A percentile compares a stretch with the other conserved stretches of the same genome.
Conservation (phyloP, 352 stramenopile genomes). For the Thalassiosira mediterranea region DNA sequence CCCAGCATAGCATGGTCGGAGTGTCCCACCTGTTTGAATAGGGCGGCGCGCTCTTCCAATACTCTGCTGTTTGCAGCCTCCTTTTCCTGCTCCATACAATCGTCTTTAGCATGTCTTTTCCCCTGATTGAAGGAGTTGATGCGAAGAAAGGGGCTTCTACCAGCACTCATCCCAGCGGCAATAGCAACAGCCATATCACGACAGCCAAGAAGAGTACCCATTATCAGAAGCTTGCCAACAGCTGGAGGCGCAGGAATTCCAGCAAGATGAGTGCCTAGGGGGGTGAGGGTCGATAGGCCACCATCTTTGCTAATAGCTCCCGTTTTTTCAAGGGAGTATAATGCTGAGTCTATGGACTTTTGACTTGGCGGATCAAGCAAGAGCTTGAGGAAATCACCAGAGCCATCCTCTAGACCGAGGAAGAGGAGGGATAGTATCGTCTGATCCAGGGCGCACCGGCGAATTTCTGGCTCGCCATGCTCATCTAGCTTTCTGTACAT, state of each 20-base stretch:
- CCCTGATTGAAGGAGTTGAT: slow-evolving; percentile 44
- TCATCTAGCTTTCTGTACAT: slow-evolving; percentile 61
- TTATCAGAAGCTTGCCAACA: slow-evolving; percentile 85
- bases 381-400: slow-evolving; percentile 62
- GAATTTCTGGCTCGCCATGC: slow-evolving; percentile 77
- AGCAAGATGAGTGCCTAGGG: slow-evolving; percentile 76
- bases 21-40: slow-evolving; percentile 76
- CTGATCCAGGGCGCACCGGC: slow-evolving; percentile 77
- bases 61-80: slow-evolving; percentile 51
- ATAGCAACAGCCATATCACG: slow-evolving; percentile 74
- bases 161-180: slow-evolving; percentile 70
- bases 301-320: slow-evolving; percentile 54
- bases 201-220: slow-evolving; percentile 91
- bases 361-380: slow-evolving; percentile 72
- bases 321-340: slow-evolving; percentile 61
- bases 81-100: slow-evolving; percentile 28
- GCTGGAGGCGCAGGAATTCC: slow-evolving; percentile 77
- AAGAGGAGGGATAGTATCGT: slow-evolving; percentile 80
- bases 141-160: slow-evolving; percentile 68
- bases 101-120: slow-evolving; percentile 19
- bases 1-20: slow-evolving; percentile 79
- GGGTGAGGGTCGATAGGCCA: slow-evolving; percentile 47
- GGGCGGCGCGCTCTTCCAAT: slow-evolving; percentile 52
- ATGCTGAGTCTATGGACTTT: slow-evolving; percentile 62
- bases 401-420: slow-evolving; percentile 71